Base-by-base conservation (phyloP, 495 filamentous ascomycete genomes). In the Recurvomyces mirabilis region DNA sequence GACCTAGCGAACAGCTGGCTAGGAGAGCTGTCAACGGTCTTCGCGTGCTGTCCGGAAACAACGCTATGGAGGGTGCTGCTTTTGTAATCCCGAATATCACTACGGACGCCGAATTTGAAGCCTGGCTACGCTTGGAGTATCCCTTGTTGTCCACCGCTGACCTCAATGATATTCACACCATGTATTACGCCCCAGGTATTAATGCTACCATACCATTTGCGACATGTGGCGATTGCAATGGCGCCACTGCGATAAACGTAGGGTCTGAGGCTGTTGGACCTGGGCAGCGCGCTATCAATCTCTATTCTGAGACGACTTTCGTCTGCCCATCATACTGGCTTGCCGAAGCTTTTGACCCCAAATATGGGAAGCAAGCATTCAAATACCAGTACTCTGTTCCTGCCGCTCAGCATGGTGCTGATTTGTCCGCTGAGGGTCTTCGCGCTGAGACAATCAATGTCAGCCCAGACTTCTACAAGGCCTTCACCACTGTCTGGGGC, bases 271-370 rank as follows among this genome's bases (percentile, higher is more conserved):
- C 58, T 7, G 69, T 64, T 0, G 66, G 66, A 4, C 70, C 75
- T 37, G 68, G 75, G 32, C 65, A 73, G 14, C 51, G 60, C 4
- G 67, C 65, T 15, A 52, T 57, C 4, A 65, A 62, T 24, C 60
- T 79, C 35, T 72, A 68, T 38, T 70, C 70, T 43, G 79, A 82
- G 54, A 68, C 67, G n/a, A 71, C 66, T 5, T 40, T 42, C 39
- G 18, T 65, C 49, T 82, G 77, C 48, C 74, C 77, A 0, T 65
- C 73, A 0, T 72, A 78, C 55, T 83, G 75, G 76, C 62, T 81
- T 22, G 75, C 73, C 10, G 66, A 72, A 19, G 75, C 74, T n/a
- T 80, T 73, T 53, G 51, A 61, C n/a, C 18, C 36, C 35, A 44
- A 53, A 4, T 49, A 59, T 24, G 28, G 22, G 32, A 25, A n/a